Conservation (phyloP, 139 green algal genomes). For the Closterium sp. region DNA sequence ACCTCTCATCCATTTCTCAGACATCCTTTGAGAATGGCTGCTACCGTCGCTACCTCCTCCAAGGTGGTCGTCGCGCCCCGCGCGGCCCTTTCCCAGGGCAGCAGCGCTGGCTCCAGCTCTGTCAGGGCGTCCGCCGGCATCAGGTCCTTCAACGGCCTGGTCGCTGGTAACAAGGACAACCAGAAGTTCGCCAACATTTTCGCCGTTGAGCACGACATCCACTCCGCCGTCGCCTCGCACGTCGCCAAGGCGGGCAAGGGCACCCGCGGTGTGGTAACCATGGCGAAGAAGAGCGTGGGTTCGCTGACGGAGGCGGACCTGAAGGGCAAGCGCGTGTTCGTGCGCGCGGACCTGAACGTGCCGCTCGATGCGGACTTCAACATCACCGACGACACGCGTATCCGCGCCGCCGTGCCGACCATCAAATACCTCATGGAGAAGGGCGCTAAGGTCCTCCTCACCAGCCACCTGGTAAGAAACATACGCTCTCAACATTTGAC, state of each 20-base stretch:
- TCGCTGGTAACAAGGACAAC: conserved; percentile 33
- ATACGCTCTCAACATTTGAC: no score
- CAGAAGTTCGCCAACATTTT: conserved; percentile 49
- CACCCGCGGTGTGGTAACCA: conserved; percentile 44
- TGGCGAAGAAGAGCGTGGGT: conserved; percentile 85
- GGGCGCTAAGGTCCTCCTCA: conserved; percentile 97
- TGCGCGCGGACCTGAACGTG: conserved; percentile 96
- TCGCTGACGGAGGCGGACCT: conserved; percentile 90
- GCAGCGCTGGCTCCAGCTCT: not conserved
- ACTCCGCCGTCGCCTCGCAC: conserved; percentile 25
- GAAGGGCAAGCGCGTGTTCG: conserved; percentile 87
- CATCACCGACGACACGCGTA: conserved; percentile 98
- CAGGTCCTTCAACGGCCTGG: conserved; percentile 30
- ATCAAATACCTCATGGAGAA: conserved; percentile 92
- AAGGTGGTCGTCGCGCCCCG: not conserved
- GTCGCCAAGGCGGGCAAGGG: conserved; percentile 32
- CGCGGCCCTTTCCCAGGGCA: not conserved
- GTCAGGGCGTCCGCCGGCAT: not conserved
- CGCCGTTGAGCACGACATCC: conserved; percentile 37
- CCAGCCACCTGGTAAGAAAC: conserved; percentile 77
- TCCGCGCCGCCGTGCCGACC: conserved; percentile 93
- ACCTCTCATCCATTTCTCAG: not conserved
- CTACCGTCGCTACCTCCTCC: not conserved
- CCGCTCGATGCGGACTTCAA: conserved; percentile 87
- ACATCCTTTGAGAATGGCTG: not conserved